Conservation (phyloP, 257 asterid species). For the Linaria vulgaris region DNA sequence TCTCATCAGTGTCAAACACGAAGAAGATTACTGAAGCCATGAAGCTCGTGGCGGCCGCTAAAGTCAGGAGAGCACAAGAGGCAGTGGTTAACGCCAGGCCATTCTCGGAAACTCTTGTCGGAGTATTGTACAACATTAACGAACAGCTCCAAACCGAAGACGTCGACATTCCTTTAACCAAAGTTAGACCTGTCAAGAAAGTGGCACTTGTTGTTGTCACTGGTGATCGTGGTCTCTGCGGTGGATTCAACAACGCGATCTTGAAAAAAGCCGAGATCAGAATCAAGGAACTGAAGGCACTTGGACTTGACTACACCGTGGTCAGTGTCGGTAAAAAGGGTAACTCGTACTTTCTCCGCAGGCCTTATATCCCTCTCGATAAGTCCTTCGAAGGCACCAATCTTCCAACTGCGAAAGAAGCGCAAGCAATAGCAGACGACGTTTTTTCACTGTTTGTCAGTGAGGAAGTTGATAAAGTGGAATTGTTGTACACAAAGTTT, state of each 20-base stretch:
- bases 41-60: conserved; percentile 97
- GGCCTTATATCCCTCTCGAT: conserved; percentile 77
- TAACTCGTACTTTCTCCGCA: conserved; percentile 57
- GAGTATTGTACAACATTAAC: conserved; percentile 86
- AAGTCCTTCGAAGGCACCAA: conserved; percentile 55
- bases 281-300: conserved; percentile 51
- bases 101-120: conserved; percentile 85
- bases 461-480: conserved; percentile 90
- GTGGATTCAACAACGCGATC: conserved; percentile 70
- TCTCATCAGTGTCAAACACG: conserved; percentile 76
- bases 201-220: conserved; percentile 91
- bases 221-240: conserved; percentile 94
- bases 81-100: conserved; percentile 90
- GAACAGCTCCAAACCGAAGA: conserved; percentile 86
- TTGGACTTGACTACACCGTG: conserved; percentile 64
- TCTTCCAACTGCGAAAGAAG: conserved; percentile 90
- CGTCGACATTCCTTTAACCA: conserved; percentile 73
- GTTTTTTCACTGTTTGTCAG: conserved; percentile 76
- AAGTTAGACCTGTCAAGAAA: conserved; percentile 74
- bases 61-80: conserved; percentile 90
- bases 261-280: conserved; percentile 70
- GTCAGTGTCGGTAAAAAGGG: conserved; percentile 91
- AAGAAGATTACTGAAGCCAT: conserved; percentile 95
- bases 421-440: conserved; percentile 87
- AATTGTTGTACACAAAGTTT: conserved; percentile 83